Base-by-base conservation (phyloP, 2,329 filamentous ascomycete species). In the Aspergillus sergii region DNA sequence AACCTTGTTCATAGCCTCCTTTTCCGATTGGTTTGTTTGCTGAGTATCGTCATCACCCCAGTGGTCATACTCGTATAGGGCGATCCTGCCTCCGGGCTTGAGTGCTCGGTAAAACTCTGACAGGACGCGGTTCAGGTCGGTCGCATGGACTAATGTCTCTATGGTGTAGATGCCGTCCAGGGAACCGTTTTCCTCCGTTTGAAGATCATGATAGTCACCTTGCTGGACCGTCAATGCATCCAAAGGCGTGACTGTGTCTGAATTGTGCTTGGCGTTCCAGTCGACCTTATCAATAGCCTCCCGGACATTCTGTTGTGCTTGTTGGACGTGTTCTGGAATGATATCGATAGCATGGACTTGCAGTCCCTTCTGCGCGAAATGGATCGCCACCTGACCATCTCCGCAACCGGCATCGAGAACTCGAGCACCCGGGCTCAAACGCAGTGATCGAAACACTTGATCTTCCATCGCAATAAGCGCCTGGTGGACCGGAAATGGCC, bases 321-420 rank as follows among this genome's bases (percentile, higher is more conserved):
- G 59, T 69, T 51, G 39, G 32, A 86, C 68, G 67, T 86, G 83
- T 58, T 79, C 76, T 30, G 81, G 77, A 1, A 82, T 74, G 23
- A 86, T 71, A 69, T 86, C 84, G 63, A 86, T 83, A 34, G 67
- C 82, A 8, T 78, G 73, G 4, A 86, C 73, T 8, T 73, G 72
- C 45, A 82, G 69, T 2, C 80, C 79, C 10, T 71, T 73, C 28
- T 71, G 60, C 6, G 82, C 84, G 76, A 86, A 76, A 68, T 77
- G 75, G 6, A 83, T 72, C 1, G 84, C 83, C 14, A 86, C 83
- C 63, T 82, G 76, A n/a, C 79, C 84, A 1, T 79, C 77, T 1
- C 84, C 84, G 64, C 81, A 84, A 16, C 84, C 83, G 1, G 84
- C 84, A 66, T 87, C 84, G 8, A 86, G 75, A 0, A 85, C 79